Percentiles rank a stretch among this genome's conserved stretches.
Conservation (phyloP, 1,284 basidiomycete genomes). For the Sanghuangporus weigelae region DNA sequence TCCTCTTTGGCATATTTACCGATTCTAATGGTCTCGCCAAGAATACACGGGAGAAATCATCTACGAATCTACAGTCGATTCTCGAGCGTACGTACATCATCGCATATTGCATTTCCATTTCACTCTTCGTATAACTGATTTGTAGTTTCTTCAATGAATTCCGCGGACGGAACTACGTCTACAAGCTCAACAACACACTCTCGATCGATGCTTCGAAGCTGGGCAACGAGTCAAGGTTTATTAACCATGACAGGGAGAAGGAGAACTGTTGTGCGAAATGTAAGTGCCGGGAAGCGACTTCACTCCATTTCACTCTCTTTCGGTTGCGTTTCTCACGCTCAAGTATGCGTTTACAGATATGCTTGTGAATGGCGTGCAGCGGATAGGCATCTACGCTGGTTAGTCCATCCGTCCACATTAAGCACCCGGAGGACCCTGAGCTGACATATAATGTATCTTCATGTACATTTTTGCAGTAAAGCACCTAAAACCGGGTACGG, state of each 20-base stretch:
- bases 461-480: constrained; percentile 25
- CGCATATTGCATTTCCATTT: no score
- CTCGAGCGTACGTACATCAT: constrained; percentile 37
- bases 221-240: constrained; percentile 54
- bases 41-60: constrained; percentile 59
- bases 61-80: constrained; percentile 32
- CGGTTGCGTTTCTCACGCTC: not conserved
- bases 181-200: constrained; percentile 37
- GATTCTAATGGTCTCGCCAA: constrained; percentile 22
- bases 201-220: constrained; percentile 45
- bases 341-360: constrained; percentile 34
- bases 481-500: constrained; percentile 34
- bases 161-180: constrained; percentile 50
- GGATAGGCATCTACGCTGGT: constrained; percentile 55
- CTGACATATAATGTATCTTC: not conserved
- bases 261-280: constrained; percentile 43
- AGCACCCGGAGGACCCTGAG: not conserved
- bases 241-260: constrained; percentile 42
- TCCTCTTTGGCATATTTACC: not conserved
- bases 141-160: constrained; percentile 35
- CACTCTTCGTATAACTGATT: no score
- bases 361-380: constrained; percentile 52
- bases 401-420: constrained; percentile 18
- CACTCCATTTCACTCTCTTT: constrained; percentile 3
- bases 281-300: constrained; percentile 25